phyloP scores from a whole-genome alignment of 2,329 filamentous ascomycete genomes.

The Dendryphion nanum region DNA sequence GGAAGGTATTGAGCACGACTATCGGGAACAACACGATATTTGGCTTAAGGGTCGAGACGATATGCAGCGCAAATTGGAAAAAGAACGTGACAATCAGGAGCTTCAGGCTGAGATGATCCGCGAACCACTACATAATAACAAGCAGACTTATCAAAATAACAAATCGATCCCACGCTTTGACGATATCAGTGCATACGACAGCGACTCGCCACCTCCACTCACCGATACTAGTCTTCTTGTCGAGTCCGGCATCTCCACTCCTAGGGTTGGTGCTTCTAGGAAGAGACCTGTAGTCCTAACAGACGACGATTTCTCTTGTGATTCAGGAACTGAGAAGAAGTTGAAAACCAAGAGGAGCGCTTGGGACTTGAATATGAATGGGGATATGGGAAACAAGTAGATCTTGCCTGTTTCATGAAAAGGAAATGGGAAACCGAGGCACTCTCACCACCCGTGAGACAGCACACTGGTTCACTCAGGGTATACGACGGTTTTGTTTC shows the following conservation, averaged over 20 bases:
- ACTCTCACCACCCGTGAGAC: no score
- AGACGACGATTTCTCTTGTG: neutral
- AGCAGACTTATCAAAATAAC: neutral
- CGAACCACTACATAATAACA: neutral
- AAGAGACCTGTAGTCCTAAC: neutral
- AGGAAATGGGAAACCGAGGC: no score
- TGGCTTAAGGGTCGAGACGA: constrained; percentile 9
- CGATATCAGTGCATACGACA: constrained; percentile 10
- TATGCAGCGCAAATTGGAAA: constrained; percentile 1
- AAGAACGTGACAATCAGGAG: neutral
- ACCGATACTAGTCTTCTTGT: constrained; percentile 23
- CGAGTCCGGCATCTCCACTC: constrained; percentile 23
- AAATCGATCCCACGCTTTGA: constrained; percentile 8
- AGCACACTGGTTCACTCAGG: no score
- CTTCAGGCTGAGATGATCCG: neutral
- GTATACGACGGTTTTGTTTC: no score
- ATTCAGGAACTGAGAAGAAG: neutral
- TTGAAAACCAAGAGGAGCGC: neutral
- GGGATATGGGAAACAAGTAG: no score
- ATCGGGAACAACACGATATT: constrained; percentile 20
- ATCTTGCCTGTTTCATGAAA: no score
- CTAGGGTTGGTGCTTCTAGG: constrained; percentile 5
- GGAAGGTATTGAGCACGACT: constrained; percentile 17
- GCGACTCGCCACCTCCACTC: constrained; percentile 21
- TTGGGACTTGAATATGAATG: no score